Base-by-base conservation (phyloP, 1,139 yeast genomes). In the Sugiyamaella paludigena region DNA sequence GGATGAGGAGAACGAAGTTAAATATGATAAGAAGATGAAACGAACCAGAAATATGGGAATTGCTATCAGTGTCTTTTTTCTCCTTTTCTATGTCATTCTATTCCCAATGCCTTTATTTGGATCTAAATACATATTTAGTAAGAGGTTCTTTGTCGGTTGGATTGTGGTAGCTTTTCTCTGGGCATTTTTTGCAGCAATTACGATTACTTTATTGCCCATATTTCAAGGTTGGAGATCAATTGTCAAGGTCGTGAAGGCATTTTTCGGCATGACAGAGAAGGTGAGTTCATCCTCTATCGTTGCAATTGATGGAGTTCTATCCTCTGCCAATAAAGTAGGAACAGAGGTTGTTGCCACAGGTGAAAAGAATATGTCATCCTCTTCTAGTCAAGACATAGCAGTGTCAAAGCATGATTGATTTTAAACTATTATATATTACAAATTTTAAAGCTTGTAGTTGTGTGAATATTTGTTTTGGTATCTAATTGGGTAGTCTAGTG, bases 11-110 rank as follows among this genome's bases (percentile, higher is more conserved):
- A 39, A 49, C 9, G 53, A 38, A 65, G n/a, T 35, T 38, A 34
- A 19, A 50, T 40, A 12, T 40, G 48, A 33, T 41, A 13, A 16
- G 65, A 62, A 15, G 74, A 73, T 15, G 48, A 43, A 9, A 43
- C 29, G 35, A 36, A 34, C 24, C 31, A 50, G 40, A 79, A 74
- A 54, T 68, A 68, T 19, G 41, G 85, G 85, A 1, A 74, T 74
- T 28, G 69, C 64, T 46, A 71, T 80, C 47, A 83, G 83, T 66
- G 66, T 74, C 19, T 68, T 76, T 44, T 72, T 84, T 53, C 79
- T 86, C 9, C 56, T 84, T 15, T 74, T 81, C 51, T 34, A 36
- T 31, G 36, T 40, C 10, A 35, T 41, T 15, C 34, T 50, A 33
- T 30, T 48, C 15, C 56, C 55, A 12, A 31, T 52, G 36, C 52